A percentile compares a stretch with the other conserved stretches of the same genome.
These are phyloP conservation scores for Backusella circina DNA, from an alignment of 192 early-diverging fungal genomes.

Conservation along the genomic window DNA sequence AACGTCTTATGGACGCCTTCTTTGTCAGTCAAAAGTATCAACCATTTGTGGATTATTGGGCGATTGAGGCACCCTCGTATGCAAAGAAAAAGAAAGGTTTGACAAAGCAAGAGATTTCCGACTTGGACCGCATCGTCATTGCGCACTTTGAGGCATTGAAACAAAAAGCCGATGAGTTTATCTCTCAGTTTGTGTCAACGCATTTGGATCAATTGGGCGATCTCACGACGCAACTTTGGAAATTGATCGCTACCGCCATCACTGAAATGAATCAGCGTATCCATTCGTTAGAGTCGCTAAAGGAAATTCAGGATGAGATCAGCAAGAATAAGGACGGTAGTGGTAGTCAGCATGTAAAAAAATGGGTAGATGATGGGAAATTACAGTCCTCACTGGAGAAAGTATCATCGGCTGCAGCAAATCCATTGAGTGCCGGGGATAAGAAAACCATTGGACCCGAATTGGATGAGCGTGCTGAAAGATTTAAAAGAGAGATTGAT, in stretches of 20 bases:
- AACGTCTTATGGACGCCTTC: slow-evolving; percentile 17
- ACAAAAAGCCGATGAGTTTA: neutral
- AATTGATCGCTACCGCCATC: neutral
- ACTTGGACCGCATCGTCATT: neutral
- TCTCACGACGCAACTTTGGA: neutral
- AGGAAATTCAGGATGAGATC: neutral
- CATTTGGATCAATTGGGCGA: neutral
- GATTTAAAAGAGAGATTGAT: slow-evolving; percentile 17
- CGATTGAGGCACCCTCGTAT: neutral
- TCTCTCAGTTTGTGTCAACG: neutral
- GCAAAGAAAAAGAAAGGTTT: slow-evolving; percentile 2
- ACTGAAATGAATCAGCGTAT: neutral
- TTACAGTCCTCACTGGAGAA: neutral
- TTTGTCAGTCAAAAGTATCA: slow-evolving; percentile 6
- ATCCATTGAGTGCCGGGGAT: neutral
- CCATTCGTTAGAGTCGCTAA: neutral
- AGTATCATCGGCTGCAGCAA: neutral
- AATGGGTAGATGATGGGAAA: neutral
- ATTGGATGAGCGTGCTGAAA: neutral
- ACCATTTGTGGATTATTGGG: slow-evolving; percentile 55
- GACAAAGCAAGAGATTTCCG: neutral
- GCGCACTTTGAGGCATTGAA: neutral
- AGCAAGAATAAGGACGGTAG: neutral
- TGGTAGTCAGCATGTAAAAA: neutral
- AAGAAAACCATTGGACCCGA: neutral